phyloP scores from a whole-genome alignment of 805 yeast genomes.

The Candida odintsovae region DNA sequence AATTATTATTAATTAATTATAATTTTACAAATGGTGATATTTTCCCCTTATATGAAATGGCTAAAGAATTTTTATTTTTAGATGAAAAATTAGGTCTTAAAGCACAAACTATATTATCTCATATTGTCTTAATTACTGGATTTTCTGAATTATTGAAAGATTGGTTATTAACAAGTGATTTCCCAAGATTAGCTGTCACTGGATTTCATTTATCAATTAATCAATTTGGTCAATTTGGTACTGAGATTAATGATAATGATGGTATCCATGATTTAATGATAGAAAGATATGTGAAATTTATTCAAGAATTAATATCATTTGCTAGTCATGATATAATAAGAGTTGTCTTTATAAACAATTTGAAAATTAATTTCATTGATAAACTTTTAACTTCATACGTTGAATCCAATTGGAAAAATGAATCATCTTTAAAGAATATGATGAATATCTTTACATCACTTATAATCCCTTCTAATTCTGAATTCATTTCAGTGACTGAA shows the following conservation, averaged over 20 bases:
- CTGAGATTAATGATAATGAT: not conserved
- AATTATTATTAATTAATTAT: conserved; percentile 5
- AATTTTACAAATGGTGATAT: conserved; percentile 1
- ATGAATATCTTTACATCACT: not conserved
- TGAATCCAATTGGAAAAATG: not conserved
- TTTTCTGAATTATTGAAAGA: conserved; percentile 7
- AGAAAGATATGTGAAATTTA: not conserved
- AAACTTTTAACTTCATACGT: not conserved
- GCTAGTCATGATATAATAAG: not conserved
- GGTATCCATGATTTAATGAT: not conserved
- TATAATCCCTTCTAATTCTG: not conserved
- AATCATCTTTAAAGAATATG: not conserved
- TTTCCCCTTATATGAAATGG: conserved; percentile 23
- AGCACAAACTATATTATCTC: conserved; percentile 10
- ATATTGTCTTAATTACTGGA: conserved; percentile 11
- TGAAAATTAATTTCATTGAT: not conserved
- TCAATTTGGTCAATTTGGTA: conserved; percentile 4
- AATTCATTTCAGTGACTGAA: not conserved
- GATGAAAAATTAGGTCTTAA: conserved; percentile 2
- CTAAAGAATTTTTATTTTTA: conserved; percentile 19
- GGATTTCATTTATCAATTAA: conserved; percentile 14
- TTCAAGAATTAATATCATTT: not conserved
- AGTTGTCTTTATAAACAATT: not conserved
- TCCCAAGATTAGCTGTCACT: conserved; percentile 12
- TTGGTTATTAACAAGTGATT: conserved; percentile 18